These are phyloP conservation scores for Hyphodiscus hymeniophilus DNA, from an alignment of 495 filamentous ascomycete genomes.

Conservation along the genomic window DNA sequence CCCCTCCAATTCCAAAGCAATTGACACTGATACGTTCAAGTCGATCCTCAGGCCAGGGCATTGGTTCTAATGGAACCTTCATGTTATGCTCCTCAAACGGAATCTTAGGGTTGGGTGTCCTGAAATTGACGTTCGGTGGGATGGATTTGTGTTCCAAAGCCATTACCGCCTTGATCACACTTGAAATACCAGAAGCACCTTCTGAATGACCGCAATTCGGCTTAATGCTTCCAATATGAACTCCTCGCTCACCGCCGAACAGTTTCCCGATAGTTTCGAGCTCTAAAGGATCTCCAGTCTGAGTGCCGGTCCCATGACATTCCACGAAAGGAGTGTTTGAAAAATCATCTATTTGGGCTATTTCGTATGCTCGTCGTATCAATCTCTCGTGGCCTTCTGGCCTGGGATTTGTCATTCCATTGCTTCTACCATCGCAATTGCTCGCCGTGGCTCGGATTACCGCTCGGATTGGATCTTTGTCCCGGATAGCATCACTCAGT, in stretches of 20 bases:
- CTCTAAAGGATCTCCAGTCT: slow-evolving; percentile 41
- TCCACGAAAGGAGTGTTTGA: slow-evolving; percentile 11
- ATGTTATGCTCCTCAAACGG: slow-evolving; percentile 27
- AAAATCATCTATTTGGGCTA: slow-evolving; percentile 24
- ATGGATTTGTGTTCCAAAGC: slow-evolving; percentile 49
- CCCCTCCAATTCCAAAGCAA: slow-evolving; percentile 50
- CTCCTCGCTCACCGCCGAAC: slow-evolving; percentile 26
- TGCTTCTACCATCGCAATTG: slow-evolving; percentile 21
- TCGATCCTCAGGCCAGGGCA: slow-evolving; percentile 7
- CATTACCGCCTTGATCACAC: slow-evolving; percentile 47
- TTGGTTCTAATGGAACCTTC: slow-evolving; percentile 14
- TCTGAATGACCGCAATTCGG: slow-evolving; percentile 38
- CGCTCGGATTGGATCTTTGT: slow-evolving; percentile 49
- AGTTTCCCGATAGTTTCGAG: slow-evolving; percentile 41
- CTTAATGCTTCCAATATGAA: slow-evolving; percentile 14
- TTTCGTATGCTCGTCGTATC: slow-evolving; percentile 42
- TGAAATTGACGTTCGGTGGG: slow-evolving; percentile 35
- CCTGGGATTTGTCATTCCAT: slow-evolving; percentile 46
- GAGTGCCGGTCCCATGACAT: slow-evolving; percentile 37
- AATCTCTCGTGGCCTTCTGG: slow-evolving; percentile 45
- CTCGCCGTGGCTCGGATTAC: slow-evolving; percentile 50
- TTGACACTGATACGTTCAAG: slow-evolving; percentile 13
- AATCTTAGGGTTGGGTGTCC: slow-evolving; percentile 27
- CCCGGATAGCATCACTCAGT: slow-evolving; percentile 43
- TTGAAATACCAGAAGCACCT: slow-evolving; percentile 46